These are phyloP conservation scores for Baorangia bicolor DNA, from an alignment of 768 basidiomycete species.

Conservation along the genomic window DNA sequence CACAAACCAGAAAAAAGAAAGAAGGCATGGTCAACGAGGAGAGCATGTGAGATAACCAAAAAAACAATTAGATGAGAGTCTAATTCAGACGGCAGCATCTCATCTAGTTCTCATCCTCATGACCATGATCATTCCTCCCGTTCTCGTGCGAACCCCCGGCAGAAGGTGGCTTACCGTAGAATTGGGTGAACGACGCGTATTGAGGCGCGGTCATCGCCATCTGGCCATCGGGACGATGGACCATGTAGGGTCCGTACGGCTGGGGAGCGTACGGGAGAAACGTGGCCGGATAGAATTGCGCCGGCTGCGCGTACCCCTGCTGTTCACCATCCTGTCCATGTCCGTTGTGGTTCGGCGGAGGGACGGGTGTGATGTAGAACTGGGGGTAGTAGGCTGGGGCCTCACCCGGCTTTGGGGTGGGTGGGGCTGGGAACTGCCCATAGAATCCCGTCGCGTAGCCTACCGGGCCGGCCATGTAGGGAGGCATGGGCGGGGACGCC, in stretches of 20 bases:
- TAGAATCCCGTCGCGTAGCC: constrained; percentile 56
- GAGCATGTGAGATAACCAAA: constrained; percentile 19
- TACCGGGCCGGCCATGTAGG: constrained; percentile 50
- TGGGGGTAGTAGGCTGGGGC: constrained; percentile 51
- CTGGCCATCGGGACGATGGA: constrained; percentile 43
- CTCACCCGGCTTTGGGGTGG: constrained; percentile 51
- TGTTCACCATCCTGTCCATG: constrained; percentile 44
- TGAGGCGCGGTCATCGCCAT: constrained; percentile 34
- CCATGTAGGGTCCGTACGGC: constrained; percentile 50
- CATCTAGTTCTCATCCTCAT: constrained; percentile 34
- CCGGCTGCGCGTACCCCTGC: constrained; percentile 39
- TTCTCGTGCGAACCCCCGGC: constrained; percentile 32
- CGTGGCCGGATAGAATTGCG: constrained; percentile 48
- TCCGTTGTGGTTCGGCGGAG: constrained; percentile 39
- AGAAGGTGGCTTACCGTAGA: constrained; percentile 41
- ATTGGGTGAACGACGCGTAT: constrained; percentile 39
- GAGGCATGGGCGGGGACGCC: constrained; percentile 47
- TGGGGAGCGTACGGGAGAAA: constrained; percentile 48
- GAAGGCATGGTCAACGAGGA: constrained; percentile 10
- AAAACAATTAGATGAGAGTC: constrained; percentile 16
- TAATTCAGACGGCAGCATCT: constrained; percentile 12
- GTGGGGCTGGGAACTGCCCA: constrained; percentile 51
- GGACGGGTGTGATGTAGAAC: constrained; percentile 47
- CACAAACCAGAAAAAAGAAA: constrained; percentile 5
- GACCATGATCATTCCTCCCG: constrained; percentile 28